These are phyloP conservation scores for Pseudevernia furfuracea DNA, from an alignment of 495 filamentous ascomycete genomes.

Conservation along the genomic window DNA sequence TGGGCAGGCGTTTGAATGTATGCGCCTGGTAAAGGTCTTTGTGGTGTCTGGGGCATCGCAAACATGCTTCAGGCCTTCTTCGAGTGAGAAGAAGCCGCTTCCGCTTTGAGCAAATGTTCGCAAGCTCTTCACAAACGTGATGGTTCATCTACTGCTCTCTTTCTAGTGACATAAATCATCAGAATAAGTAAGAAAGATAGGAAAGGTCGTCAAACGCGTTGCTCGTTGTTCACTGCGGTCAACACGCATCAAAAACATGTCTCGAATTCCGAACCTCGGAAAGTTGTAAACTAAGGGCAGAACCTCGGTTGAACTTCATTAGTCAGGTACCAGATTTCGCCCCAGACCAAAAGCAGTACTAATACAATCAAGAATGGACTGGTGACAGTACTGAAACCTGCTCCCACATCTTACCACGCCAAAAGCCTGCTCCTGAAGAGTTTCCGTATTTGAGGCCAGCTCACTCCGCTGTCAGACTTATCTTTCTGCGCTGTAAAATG, in stretches of 20 bases:
- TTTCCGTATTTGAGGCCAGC: background rate
- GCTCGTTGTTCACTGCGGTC: background rate
- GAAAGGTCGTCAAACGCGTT: background rate
- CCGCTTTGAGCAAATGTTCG: background rate
- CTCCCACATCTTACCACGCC: background rate
- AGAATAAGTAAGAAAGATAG: background rate
- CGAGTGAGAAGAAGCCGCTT: background rate
- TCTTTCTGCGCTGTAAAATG: background rate
- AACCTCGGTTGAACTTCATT: background rate
- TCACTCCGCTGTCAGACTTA: background rate
- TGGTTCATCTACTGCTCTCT: constrained; percentile 3
- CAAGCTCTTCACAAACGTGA: constrained; percentile 2
- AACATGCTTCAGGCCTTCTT: constrained; percentile 39
- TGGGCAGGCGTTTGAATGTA: constrained; percentile 63
- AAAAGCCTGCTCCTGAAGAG: background rate
- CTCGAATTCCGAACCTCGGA: too few species aligned
- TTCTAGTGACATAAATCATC: background rate
- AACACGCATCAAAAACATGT: background rate
- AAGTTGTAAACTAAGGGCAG: background rate
- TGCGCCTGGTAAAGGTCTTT: constrained; percentile 61
- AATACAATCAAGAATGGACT: too few species aligned
- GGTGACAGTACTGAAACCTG: too few species aligned
- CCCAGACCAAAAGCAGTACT: too few species aligned
- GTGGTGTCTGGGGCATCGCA: constrained; percentile 53
- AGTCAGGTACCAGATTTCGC: background rate